Percentiles rank a stretch among this genome's conserved stretches.
Evolutionary conservation across 352 stramenopile genomes (phyloP).

Genomic region (Saprolegnia parasitica): DNA sequence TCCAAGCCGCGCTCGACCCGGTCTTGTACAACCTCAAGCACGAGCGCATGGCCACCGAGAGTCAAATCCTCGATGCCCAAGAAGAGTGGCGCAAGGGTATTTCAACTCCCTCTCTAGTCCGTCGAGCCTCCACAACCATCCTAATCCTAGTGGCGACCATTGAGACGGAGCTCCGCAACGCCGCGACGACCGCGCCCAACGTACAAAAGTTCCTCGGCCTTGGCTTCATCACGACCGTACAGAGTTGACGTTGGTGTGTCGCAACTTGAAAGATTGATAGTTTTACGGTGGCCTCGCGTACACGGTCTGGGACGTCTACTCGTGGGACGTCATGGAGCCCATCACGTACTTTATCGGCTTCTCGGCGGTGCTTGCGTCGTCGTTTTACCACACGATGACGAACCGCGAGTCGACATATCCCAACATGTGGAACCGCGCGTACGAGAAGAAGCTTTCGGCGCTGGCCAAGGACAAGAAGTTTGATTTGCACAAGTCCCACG

Average conservation of each 20-base stretch:
- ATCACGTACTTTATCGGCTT: conserved; percentile 89
- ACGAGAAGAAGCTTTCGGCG: conserved; percentile 38
- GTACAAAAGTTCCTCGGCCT: conserved; percentile 65
- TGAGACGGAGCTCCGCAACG: conserved; percentile 44
- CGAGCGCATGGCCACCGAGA: conserved; percentile 50
- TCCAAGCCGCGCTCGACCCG: conserved; percentile 69
- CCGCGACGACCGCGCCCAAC: conserved; percentile 53
- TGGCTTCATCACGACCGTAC: conserved; percentile 42
- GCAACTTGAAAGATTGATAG: background rate
- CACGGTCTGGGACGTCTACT: conserved; percentile 82
- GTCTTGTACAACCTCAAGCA: conserved; percentile 73
- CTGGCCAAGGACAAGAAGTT: conserved; percentile 56
- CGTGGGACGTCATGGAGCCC: conserved; percentile 87
- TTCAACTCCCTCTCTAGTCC: background rate
- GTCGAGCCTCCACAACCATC: too few species aligned
- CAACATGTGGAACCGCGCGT: conserved; percentile 81
- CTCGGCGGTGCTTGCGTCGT: conserved; percentile 71
- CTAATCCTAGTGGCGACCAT: conserved; percentile 35
- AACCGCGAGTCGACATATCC: conserved; percentile 67
- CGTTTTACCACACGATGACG: conserved; percentile 75
- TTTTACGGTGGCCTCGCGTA: conserved; percentile 77
- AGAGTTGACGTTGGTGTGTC: background rate
- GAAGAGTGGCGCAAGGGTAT: conserved; percentile 43
- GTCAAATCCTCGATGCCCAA: conserved; percentile 41
- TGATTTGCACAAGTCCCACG: conserved; percentile 39